phyloP scores from a whole-genome alignment of 2,329 filamentous ascomycete genomes.

The Phialemonium atrogriseum region DNA sequence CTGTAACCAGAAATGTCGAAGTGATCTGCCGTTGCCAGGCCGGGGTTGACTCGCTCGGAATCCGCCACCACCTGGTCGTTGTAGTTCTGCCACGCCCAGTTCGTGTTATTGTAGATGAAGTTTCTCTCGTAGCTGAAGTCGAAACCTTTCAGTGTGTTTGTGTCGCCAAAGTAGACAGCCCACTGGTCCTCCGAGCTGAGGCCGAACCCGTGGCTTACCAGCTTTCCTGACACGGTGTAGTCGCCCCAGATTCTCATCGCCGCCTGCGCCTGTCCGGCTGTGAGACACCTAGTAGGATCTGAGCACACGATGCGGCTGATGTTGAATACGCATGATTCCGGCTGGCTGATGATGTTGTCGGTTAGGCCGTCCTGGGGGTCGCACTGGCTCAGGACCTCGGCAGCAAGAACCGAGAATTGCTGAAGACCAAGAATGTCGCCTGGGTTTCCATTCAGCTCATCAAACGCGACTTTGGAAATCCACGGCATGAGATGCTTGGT shows the following conservation, averaged over 20 bases:
- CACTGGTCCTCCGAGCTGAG: slow-evolving; percentile 28
- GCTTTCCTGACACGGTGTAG: slow-evolving; percentile 3
- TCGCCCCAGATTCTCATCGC: slow-evolving; percentile 2
- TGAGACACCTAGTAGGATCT: slow-evolving; percentile 21
- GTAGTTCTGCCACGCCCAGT: slow-evolving; percentile 9
- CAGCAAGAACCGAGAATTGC: slow-evolving; percentile 25
- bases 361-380: slow-evolving; percentile 37
- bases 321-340: slow-evolving; percentile 30
- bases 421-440: slow-evolving; percentile 33
- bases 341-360: slow-evolving; percentile 37
- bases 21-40: slow-evolving; percentile 13
- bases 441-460: slow-evolving; percentile 31
- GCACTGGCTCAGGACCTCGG: slow-evolving; percentile 35
- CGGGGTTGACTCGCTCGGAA: slow-evolving; percentile 11
- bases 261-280: slow-evolving; percentile 19
- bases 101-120: slow-evolving; percentile 9
- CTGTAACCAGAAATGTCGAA: slow-evolving; percentile 22
- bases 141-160: slow-evolving; percentile 4
- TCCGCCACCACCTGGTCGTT: slow-evolving; percentile 5
- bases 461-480: slow-evolving; percentile 31
- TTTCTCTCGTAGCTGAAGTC: slow-evolving; percentile 8
- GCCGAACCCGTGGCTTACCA: slow-evolving; percentile 20
- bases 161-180: slow-evolving; percentile 8
- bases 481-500: slow-evolving; percentile 30
- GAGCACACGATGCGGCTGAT: slow-evolving; percentile 27